Conservation (phyloP, 306 rosid species). For the Rosa rugosa region DNA sequence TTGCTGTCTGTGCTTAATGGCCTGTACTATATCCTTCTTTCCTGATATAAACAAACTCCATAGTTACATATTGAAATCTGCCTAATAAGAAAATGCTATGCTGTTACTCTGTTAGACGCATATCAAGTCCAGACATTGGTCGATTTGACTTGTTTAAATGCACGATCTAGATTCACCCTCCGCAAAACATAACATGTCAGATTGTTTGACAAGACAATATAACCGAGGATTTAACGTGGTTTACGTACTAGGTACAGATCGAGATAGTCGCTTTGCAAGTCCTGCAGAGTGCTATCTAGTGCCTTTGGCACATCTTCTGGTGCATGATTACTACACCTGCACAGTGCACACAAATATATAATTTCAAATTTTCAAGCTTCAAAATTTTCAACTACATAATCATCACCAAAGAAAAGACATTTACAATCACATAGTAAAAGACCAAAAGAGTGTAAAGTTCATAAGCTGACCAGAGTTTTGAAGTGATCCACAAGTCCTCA, state of each 20-base stretch:
- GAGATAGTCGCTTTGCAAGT: slow-evolving; percentile 71
- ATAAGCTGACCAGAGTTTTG: slow-evolving; percentile 62
- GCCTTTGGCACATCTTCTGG: slow-evolving; percentile 79
- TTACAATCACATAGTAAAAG: not conserved
- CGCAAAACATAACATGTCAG: not conserved
- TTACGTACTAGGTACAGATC: slow-evolving; percentile 62
- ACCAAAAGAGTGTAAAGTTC: not conserved
- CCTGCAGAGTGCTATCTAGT: slow-evolving; percentile 49
- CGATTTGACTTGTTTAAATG: not conserved
- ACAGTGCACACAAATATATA: not conserved
- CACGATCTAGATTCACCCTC: not conserved
- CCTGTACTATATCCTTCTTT: not conserved
- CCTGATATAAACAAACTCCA: not conserved
- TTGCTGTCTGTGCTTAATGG: not conserved
- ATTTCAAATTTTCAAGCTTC: not conserved
- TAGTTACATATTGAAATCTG: too few species aligned
- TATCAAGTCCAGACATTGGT: not conserved
- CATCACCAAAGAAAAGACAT: not conserved
- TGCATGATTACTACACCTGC: slow-evolving; percentile 63
- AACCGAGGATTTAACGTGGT: not conserved
- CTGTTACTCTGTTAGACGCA: not conserved
- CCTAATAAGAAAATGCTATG: not conserved
- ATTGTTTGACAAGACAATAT: not conserved
- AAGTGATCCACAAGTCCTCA: slow-evolving; percentile 72
- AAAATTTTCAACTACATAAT: not conserved